Base-by-base conservation (phyloP, 257 asterid species). In the Schizonepeta tenuifolia region DNA sequence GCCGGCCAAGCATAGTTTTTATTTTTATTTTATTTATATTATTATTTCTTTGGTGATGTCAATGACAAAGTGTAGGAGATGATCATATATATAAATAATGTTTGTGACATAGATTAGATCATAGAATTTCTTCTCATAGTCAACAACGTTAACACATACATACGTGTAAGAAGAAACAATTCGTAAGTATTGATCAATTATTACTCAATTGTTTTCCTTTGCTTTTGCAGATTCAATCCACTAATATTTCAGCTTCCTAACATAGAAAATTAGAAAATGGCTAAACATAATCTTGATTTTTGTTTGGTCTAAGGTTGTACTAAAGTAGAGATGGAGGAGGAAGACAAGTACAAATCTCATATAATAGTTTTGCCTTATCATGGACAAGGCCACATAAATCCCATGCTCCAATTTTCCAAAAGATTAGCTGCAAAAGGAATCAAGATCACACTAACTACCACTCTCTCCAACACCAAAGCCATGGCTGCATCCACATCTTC, bases 371-470 rank as follows among this genome's bases (percentile, higher is more conserved):
- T 85, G 7, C 77, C 89, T n/a, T 83, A 80, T 80, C 89, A 88
- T 54, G 88, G 90, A 17, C 93, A 85, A 71, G 93, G 89, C 75
- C 93, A 83, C 76, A 82, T 82, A 36, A 85, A 85, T 62, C 93
- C 89, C 57, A 79, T 85, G 87, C 54, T 88, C 47, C 93, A 85
- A 59, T 83, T 83, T 49, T 85, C 88, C 49, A 85, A 82, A 65
- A 72, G 90, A 28, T 67, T 83, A 50, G 80, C 86, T 65, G 82
- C 89, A 59, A 80, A 79, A 65, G 87, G 91, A 17, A 78, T 85
- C 83, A 77, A 80, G 71, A 68, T 88, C 66, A 82, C 91, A 9
- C 67, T 84, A 65, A 77, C 83, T 26, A 80, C 89, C 15, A 82
- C 84, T 1, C 73, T 81, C 65, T 82, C 85, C 31, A 86, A 74